Percentiles rank a stretch among this genome's conserved stretches.
phyloP scores from a whole-genome alignment of 768 basidiomycete species.

The Tylopilus subfusipes region DNA sequence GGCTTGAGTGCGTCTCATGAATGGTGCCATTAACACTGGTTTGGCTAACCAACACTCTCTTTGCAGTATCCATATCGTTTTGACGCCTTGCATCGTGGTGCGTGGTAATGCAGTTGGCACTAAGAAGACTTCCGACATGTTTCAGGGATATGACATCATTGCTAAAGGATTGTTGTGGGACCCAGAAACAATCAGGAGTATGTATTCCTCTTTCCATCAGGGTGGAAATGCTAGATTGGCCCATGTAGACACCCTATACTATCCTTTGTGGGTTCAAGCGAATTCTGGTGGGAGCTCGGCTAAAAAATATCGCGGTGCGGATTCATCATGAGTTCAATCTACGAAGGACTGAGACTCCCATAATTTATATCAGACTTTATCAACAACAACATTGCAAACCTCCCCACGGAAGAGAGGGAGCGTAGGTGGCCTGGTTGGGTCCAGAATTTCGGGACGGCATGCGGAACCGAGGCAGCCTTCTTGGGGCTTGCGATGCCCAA shows the following conservation, averaged over 20 bases:
- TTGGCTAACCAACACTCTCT: not conserved
- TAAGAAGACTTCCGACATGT: not conserved
- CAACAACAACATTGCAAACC: not conserved
- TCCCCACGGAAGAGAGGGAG: not conserved
- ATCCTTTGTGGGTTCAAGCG: not conserved
- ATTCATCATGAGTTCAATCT: not conserved
- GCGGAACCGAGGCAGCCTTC: not conserved
- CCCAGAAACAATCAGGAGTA: conserved; percentile 2
- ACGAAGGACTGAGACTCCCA: not conserved
- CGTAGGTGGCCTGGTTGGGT: not conserved
- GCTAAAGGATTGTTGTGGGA: not conserved
- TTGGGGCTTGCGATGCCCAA: not conserved
- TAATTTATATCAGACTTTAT: not conserved
- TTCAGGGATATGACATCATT: not conserved
- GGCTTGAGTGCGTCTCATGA: conserved; percentile 1
- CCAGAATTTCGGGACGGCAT: not conserved
- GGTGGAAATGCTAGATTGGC: not conserved
- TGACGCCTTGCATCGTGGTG: conserved; percentile 9
- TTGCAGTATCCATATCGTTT: not conserved
- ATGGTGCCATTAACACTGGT: not conserved
- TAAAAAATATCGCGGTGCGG: not conserved
- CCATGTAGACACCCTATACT: not conserved
- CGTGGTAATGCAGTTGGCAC: not conserved
- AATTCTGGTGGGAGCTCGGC: not conserved
- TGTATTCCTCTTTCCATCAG: not conserved